Conservation (phyloP, 2,329 filamentous ascomycete genomes). For the Cladosporium austrohemisphaericum region DNA sequence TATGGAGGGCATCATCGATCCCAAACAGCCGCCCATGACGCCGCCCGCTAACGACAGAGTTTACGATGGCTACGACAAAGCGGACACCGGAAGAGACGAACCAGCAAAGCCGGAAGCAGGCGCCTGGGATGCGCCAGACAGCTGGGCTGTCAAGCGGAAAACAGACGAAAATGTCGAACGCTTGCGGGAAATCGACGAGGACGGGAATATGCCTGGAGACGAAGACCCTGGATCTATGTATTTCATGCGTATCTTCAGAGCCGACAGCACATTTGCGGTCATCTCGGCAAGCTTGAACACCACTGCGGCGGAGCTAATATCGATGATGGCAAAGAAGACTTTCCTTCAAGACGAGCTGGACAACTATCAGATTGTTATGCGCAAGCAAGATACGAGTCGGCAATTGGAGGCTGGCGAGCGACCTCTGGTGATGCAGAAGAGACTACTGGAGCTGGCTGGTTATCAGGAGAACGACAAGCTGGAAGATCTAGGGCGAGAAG, state of each 20-base stretch:
- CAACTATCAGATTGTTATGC: constrained; percentile 93
- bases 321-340: constrained; percentile 91
- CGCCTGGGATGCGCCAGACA: constrained; percentile 93
- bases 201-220: constrained; percentile 58
- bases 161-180: constrained; percentile 60
- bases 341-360: constrained; percentile 85
- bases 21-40: constrained; percentile 60
- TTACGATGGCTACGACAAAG: constrained; percentile 48
- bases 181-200: constrained; percentile 64
- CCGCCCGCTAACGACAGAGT: constrained; percentile 53
- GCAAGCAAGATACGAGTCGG: constrained; percentile 83
- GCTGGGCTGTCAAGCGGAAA: constrained; percentile 81
- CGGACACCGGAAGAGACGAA: constrained; percentile 27
- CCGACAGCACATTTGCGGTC: constrained; percentile 90
- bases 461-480: constrained; percentile 83
- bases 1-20: constrained; percentile 83
- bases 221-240: constrained; percentile 75
- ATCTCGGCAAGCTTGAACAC: constrained; percentile 80
- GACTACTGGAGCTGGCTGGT: constrained; percentile 83
- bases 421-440: constrained; percentile 87
- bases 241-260: constrained; percentile 92
- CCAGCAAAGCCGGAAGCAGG: constrained; percentile 35
- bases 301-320: constrained; percentile 79
- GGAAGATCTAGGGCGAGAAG: constrained; percentile 90
- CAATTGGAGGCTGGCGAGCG: constrained; percentile 75